A percentile compares a stretch with the other conserved stretches of the same genome.
These are phyloP conservation scores for Microstegium vimineum DNA, from an alignment of 176 grass and related monocot genomes.

Conservation along the genomic window DNA sequence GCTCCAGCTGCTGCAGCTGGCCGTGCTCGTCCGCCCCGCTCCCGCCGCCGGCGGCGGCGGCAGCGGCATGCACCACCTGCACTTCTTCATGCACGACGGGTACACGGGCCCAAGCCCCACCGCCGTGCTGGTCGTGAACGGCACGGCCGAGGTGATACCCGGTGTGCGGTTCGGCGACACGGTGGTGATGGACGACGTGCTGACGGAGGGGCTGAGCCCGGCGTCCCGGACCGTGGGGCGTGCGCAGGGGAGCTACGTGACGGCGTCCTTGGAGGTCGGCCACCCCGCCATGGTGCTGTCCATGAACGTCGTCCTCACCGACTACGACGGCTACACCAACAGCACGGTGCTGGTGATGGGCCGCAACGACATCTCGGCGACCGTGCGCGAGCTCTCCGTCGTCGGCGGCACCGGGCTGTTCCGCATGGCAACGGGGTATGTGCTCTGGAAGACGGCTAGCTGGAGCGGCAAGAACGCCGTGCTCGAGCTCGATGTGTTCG, in stretches of 20 bases:
- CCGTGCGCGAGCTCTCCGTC: constrained; percentile 13
- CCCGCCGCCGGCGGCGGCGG: no score
- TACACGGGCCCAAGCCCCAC: no score
- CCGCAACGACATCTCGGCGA: background rate
- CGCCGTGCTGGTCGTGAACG: background rate
- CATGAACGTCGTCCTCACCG: background rate
- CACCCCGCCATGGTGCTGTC: background rate
- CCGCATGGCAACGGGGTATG: constrained; percentile 18
- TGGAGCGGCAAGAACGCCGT: background rate
- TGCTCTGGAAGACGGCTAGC: constrained; percentile 21
- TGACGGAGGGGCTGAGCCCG: background rate
- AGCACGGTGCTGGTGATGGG: background rate
- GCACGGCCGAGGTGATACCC: background rate
- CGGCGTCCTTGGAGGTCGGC: background rate
- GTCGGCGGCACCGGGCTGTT: constrained; percentile 24
- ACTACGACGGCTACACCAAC: no score
- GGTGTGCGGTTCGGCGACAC: background rate
- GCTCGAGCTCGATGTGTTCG: background rate
- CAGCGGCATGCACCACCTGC: no score
- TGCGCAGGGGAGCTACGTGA: background rate
- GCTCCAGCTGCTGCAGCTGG: no score
- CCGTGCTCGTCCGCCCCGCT: no score
- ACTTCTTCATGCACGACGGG: no score
- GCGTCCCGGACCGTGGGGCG: background rate
- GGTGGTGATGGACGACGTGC: background rate